phyloP scores from a whole-genome alignment of 139 green algal genomes.

The Chlorella sp. region DNA sequence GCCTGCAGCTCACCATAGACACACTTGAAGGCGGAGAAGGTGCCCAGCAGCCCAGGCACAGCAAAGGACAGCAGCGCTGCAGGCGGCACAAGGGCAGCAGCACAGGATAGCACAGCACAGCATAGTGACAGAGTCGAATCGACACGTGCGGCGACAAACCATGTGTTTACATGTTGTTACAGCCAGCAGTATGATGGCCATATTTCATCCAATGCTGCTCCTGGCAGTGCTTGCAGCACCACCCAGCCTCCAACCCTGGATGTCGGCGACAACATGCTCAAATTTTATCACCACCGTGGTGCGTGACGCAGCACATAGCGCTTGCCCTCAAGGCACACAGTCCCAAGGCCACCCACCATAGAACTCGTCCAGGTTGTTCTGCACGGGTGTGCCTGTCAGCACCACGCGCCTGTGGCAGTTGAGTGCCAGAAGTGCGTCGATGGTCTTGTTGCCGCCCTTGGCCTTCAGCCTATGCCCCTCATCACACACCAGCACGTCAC shows the following conservation, averaged over 20 bases:
- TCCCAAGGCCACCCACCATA: not conserved
- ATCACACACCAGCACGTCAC: slow-evolving; percentile 77
- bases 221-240: too few relatives aligned
- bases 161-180: too few relatives aligned
- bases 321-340: not conserved
- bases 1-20: too few relatives aligned
- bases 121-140: too few relatives aligned
- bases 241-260: too few relatives aligned
- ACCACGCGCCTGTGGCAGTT: slow-evolving; percentile 64
- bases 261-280: too few relatives aligned
- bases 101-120: not conserved
- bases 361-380: slow-evolving; percentile 69
- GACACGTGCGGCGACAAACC: too few relatives aligned
- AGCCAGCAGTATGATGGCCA: too few relatives aligned
- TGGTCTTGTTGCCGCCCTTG: slow-evolving; percentile 74
- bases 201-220: too few relatives aligned
- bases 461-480: slow-evolving; percentile 82
- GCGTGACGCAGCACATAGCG: not conserved
- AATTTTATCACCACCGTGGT: not conserved
- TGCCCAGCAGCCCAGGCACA: slow-evolving; percentile 58
- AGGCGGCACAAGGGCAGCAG: not conserved
- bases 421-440: slow-evolving; percentile 56
- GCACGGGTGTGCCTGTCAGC: slow-evolving; percentile 66
- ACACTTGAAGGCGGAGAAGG: slow-evolving; percentile 52
- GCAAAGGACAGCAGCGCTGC: slow-evolving; percentile 66